Conservation (phyloP, 2,329 filamentous ascomycete species). For the Aspergillus costaricaensis region DNA sequence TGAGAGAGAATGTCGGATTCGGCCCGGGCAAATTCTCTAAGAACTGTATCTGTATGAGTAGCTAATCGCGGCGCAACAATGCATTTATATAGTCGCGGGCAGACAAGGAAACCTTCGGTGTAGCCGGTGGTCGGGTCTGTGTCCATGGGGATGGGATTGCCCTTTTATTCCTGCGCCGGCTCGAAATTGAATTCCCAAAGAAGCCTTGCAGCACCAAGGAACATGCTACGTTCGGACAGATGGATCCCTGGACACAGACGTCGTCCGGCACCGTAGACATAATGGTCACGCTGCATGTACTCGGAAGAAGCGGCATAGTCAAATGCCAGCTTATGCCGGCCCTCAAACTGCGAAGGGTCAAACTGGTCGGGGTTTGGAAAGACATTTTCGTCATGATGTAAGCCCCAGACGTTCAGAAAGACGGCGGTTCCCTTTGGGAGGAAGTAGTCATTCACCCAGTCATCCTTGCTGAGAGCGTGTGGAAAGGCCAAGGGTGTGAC, state of each 20-base stretch:
- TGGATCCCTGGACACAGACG: constrained; percentile 37
- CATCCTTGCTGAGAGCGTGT: constrained; percentile 32
- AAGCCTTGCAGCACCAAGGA: constrained; percentile 29
- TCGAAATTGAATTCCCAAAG: constrained; percentile 34
- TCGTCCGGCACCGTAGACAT: constrained; percentile 28
- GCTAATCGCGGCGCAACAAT: not conserved
- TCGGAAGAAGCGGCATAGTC: constrained; percentile 39
- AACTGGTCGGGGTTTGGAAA: constrained; percentile 25
- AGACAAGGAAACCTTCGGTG: not conserved
- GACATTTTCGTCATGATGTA: constrained; percentile 28
- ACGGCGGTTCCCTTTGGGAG: constrained; percentile 51
- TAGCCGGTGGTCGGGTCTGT: not conserved
- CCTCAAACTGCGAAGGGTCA: constrained; percentile 30
- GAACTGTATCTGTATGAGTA: not conserved
- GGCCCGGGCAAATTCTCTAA: not conserved
- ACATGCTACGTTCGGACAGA: constrained; percentile 36
- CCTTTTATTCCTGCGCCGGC: not conserved
- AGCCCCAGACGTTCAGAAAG: constrained; percentile 53
- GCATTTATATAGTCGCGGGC: not conserved
- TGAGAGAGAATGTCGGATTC: not conserved
- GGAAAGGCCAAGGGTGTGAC: constrained; percentile 18
- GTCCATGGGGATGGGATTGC: not conserved
- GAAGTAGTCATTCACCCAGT: constrained; percentile 44
- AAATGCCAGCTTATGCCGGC: constrained; percentile 34
- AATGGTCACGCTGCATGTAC: constrained; percentile 34